A percentile compares a stretch with the other conserved stretches of the same genome.
Evolutionary conservation across 768 basidiomycete genomes (phyloP).

Genomic region (Phallus indusiatus): DNA sequence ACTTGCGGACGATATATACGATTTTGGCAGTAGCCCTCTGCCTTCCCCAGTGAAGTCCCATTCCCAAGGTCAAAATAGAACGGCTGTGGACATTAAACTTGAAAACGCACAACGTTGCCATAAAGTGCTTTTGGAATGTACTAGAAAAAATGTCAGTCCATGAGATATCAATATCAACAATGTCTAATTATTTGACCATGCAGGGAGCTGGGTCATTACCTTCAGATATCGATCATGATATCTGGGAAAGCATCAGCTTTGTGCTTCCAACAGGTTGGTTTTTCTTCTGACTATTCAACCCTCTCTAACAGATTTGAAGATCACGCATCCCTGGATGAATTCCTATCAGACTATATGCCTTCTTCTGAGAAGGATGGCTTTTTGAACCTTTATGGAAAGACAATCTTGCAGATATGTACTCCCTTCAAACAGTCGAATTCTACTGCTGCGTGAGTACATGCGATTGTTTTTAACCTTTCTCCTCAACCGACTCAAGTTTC

Average conservation of each 20-base stretch:
- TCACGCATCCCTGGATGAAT: constrained; percentile 9
- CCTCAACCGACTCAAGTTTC: not conserved
- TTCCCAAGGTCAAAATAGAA: not conserved
- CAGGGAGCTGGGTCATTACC: not conserved
- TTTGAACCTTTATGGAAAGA: constrained; percentile 12
- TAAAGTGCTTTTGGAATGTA: constrained; percentile 2
- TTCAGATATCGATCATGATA: constrained; percentile 8
- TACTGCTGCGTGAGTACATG: not conserved
- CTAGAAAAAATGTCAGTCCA: not conserved
- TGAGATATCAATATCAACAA: not conserved
- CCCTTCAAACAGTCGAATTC: constrained; percentile 6
- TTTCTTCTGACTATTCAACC: not conserved
- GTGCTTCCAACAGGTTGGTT: constrained; percentile 11
- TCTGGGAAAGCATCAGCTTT: constrained; percentile 9
- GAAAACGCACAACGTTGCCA: constrained; percentile 10
- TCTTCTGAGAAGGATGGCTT: constrained; percentile 4
- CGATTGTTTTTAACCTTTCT: not conserved
- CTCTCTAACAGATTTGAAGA: not conserved
- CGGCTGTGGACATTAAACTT: not conserved
- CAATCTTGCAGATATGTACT: constrained; percentile 10
- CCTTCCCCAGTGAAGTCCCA: not conserved
- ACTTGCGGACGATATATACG: constrained; percentile 6
- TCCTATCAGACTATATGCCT: constrained; percentile 5
- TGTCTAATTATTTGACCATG: not conserved
- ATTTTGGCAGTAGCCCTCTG: constrained; percentile 8